Base-by-base conservation (phyloP, 2,329 filamentous ascomycete species). In the Cadophora malorum region DNA sequence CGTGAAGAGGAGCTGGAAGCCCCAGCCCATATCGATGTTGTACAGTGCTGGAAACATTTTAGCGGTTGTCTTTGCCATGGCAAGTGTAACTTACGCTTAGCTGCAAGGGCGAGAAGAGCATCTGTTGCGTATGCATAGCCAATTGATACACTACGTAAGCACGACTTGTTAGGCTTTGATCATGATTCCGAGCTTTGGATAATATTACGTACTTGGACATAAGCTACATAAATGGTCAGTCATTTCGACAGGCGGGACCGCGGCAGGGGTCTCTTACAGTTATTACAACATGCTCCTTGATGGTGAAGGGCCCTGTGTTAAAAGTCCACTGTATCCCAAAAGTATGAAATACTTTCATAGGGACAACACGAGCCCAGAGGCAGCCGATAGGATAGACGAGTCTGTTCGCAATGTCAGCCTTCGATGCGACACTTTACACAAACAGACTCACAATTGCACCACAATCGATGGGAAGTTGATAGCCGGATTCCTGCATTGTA, bases 41-140 rank as follows among this genome's bases (percentile, higher is more conserved):
- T 93, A 93, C 73, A 92, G 92, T n/a, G 90, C 84, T 41, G n/a
- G n/a, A n/a, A n/a, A n/a, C n/a, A n/a, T n/a, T n/a, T 64, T 52
- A 64, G 50, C n/a, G 38, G 9, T 7, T 28, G 41, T 28, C n/a
- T 28, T 45, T 9, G 31, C 12, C 8, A 23, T 10, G 12, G 16
- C 12, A 35, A 19, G 16, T 59, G 1, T 25, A 10, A 65, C 65
- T 45, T 33, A 68, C 70, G 65, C 52, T 73, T 73, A 23, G 68
- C 71, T 21, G 87, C 80, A 78, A 92, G 89, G 0, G 90, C 90
- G 3, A 92, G 81, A 59, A 94, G 86, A 53, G 92, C 89, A 72
- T 93, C 90, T 1, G 90, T 93, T 1, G 90, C 89, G 72, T 93
- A 93, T 3, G 77, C 81, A 86, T 71, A 73, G 33, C 68, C 47